These are phyloP conservation scores for Ogataea haglerorum DNA, from an alignment of 805 yeast species.

Conservation along the genomic window DNA sequence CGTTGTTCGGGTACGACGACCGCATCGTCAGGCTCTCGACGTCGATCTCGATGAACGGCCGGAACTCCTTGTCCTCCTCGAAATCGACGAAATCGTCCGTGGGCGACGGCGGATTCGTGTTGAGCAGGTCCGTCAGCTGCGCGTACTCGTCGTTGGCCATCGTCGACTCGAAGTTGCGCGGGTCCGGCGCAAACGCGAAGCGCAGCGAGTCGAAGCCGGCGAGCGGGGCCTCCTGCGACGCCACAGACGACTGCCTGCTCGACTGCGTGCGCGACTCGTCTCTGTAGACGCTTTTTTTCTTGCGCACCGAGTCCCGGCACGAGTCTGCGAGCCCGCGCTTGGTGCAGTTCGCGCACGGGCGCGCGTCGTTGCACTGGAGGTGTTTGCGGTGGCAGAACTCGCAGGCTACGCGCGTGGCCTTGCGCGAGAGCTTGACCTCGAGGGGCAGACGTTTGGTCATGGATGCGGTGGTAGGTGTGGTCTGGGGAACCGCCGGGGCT, in stretches of 20 bases:
- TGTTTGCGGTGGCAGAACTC: conserved; percentile 70
- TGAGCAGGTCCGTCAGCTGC: conserved; percentile 39
- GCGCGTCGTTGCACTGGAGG: conserved; percentile 62
- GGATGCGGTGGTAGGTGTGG: conserved; percentile 8
- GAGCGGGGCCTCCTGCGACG: neutral
- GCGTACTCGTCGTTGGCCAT: conserved; percentile 41
- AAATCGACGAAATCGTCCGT: conserved; percentile 28
- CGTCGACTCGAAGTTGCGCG: conserved; percentile 29
- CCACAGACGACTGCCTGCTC: neutral
- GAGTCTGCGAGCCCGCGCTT: conserved; percentile 51
- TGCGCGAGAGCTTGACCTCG: conserved; percentile 51
- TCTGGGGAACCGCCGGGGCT: conserved; percentile 12
- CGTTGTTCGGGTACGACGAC: conserved; percentile 32
- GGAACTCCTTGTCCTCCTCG: conserved; percentile 23
- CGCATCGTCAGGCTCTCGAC: conserved; percentile 28
- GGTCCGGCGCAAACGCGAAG: conserved; percentile 16
- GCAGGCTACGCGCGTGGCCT: conserved; percentile 69
- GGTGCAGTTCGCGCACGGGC: conserved; percentile 72
- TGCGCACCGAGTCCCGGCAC: conserved; percentile 59
- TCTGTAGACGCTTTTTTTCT: conserved; percentile 26
- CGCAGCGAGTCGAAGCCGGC: neutral
- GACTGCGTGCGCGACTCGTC: neutral
- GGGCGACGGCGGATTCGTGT: conserved; percentile 35
- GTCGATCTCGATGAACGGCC: conserved; percentile 32
- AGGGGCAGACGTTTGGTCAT: conserved; percentile 64